A percentile compares a stretch with the other conserved stretches of the same genome.
Conservation (phyloP, 1,284 basidiomycete genomes). For the Cryptococcus jaspeensis region DNA sequence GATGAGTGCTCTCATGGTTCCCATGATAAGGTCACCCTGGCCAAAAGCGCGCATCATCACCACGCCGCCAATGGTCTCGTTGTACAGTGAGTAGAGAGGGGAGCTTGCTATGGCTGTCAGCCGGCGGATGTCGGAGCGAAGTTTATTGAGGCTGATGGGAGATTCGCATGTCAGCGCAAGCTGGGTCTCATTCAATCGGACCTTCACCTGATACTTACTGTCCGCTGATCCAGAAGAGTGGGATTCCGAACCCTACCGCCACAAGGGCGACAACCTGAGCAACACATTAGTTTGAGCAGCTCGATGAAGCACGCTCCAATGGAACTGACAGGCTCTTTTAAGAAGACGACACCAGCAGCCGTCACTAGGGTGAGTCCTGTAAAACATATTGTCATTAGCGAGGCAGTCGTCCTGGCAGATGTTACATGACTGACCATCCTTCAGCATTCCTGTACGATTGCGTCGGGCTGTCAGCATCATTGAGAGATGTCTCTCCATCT, state of each 20-base stretch:
- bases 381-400: no score
- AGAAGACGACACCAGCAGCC: conserved; percentile 21
- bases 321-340: conserved; percentile 32
- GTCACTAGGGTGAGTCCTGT: conserved; percentile 11
- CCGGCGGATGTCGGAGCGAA: conserved; percentile 43
- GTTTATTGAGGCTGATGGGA: conserved; percentile 34
- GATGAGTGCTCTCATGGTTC: conserved; percentile 37
- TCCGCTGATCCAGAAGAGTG: conserved; percentile 32
- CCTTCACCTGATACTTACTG: no score
- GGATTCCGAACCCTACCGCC: conserved; percentile 26
- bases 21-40: conserved; percentile 39
- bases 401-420: background rate
- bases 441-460: conserved; percentile 10
- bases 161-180: no score
- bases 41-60: conserved; percentile 53
- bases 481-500: background rate
- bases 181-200: no score
- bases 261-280: conserved; percentile 28
- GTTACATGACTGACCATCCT: conserved; percentile 9
- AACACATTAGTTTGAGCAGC: background rate
- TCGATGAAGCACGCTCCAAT: background rate
- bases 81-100: conserved; percentile 52
- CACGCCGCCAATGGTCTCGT: conserved; percentile 52
- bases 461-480: no score
- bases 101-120: conserved; percentile 46